Evolutionary conservation across 164 flowering plant genomes (phyloP), one percentile per base, ranked within the genome.

Genomic region (Amborella trichopoda): DNA sequence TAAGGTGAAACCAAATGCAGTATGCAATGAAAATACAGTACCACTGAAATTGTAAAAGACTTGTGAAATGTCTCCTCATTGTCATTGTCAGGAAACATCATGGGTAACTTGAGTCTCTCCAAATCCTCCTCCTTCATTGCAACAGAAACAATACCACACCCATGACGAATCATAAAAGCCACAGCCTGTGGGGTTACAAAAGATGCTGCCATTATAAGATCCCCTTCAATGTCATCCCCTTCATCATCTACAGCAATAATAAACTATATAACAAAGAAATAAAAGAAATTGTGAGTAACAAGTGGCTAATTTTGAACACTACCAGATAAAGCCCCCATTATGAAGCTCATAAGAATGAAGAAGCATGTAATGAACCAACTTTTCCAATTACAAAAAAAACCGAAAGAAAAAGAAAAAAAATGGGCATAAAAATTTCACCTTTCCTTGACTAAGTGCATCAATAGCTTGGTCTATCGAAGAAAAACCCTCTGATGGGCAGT

Each of bases 171-270:
- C 83, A 90, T 56, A 48, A 83, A 83, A 3, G 84, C 82, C 36
- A 86, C 41, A 22, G 75, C 64, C 34, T 51, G 19, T 2, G 88
- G 49, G 50, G 60, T 77, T 12, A 62, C 54, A 40, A 64, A 58
- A 44, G 75, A 70, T 41, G 95, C 98, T 44, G 84, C 94, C 94
- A 83, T 83, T 30, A 83, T 63, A 27, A 86, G 73, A 62, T 81
- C 69, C 50, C 95, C 98, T 72, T 81, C 91, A 23, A 63, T 49
- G 20, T 70, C 67, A 42, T 67, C 76, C 53, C 65, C 69, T 59
- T 85, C 91, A 76, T 86, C 94, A 59, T 81, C 91, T 58, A 83
- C 89, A 48, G 77, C 95, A 58, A 86, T 79, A 73, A 86, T 89
- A 77, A 77, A 76, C 95, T 86, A 57, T 46, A 60, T 43, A 41